A percentile compares a stretch with the other conserved stretches of the same genome.
Evolutionary conservation across 768 basidiomycete genomes (phyloP).

Genomic region (Tulasnella sp.): DNA sequence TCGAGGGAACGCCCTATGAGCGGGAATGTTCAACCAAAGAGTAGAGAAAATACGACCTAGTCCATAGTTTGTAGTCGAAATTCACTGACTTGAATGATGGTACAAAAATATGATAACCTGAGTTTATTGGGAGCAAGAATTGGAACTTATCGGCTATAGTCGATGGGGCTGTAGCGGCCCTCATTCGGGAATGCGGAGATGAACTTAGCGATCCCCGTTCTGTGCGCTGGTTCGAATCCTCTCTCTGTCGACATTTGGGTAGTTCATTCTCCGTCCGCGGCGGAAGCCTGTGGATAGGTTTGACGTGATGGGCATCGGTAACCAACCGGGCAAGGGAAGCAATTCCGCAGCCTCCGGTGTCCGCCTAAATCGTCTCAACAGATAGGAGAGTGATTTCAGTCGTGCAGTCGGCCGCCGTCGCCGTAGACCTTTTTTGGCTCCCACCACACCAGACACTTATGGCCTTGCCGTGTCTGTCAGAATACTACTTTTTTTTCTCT

Average conservation of each 20-base stretch:
- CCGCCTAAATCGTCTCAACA: slow-evolving; percentile 26
- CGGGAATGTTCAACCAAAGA: slow-evolving; percentile 9
- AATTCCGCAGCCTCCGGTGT: slow-evolving; percentile 23
- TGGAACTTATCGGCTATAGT: neutral
- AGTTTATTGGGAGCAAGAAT: neutral
- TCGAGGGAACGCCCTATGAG: slow-evolving; percentile 19
- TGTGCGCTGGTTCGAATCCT: slow-evolving; percentile 28
- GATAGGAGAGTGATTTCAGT: slow-evolving; percentile 29
- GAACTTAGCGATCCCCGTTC: slow-evolving; percentile 17
- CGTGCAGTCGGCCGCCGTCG: slow-evolving; percentile 22
- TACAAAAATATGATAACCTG: no score
- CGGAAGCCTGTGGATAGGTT: slow-evolving; percentile 15
- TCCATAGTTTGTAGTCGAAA: no score
- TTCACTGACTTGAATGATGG: no score
- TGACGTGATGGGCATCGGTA: slow-evolving; percentile 22
- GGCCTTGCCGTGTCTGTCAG: no score
- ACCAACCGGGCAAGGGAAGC: slow-evolving; percentile 23
- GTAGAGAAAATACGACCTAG: neutral
- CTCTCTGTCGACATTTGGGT: slow-evolving; percentile 29
- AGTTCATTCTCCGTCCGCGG: slow-evolving; percentile 18
- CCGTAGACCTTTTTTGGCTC: slow-evolving; percentile 19
- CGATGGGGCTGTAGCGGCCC: slow-evolving; percentile 26
- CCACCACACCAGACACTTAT: no score
- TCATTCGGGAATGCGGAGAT: slow-evolving; percentile 28
- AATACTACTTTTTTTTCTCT: no score